Evolutionary conservation across 306 rosid genomes (phyloP).

Genomic region (Fagus sylvatica): DNA sequence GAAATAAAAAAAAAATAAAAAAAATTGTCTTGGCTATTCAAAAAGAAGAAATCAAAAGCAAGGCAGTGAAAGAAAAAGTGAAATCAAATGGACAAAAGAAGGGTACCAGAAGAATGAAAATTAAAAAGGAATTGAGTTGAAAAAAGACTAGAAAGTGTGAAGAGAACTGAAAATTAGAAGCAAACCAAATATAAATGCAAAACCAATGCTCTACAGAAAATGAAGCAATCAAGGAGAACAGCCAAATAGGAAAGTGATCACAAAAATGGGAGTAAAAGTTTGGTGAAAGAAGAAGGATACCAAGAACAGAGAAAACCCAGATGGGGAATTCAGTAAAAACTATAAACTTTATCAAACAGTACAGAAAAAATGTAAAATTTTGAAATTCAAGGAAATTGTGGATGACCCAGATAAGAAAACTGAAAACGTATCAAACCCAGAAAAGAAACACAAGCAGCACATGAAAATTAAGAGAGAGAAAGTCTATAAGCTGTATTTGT

Average conservation of each 20-base stretch:
- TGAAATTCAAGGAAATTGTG: background rate
- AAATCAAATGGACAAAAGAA: background rate
- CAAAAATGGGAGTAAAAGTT: background rate
- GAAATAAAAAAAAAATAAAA: background rate
- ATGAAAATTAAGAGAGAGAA: background rate
- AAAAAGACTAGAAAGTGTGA: background rate
- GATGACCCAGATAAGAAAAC: background rate
- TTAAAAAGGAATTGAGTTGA: background rate
- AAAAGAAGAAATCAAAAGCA: background rate
- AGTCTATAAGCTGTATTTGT: background rate
- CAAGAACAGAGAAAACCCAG: slow-evolving; percentile 2
- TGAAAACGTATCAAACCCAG: background rate
- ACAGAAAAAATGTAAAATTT: background rate
- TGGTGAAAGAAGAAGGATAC: background rate
- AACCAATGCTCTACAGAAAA: background rate
- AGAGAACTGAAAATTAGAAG: background rate
- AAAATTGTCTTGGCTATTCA: background rate
- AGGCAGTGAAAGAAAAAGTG: background rate
- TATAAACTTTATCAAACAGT: background rate
- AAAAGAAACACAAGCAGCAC: background rate
- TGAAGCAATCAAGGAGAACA: background rate
- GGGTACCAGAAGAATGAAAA: background rate
- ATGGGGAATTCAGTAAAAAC: background rate
- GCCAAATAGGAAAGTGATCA: background rate
- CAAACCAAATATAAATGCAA: background rate